These are phyloP conservation scores for Onygena corvina DNA, from an alignment of 2,329 filamentous ascomycete species.

Conservation along the genomic window DNA sequence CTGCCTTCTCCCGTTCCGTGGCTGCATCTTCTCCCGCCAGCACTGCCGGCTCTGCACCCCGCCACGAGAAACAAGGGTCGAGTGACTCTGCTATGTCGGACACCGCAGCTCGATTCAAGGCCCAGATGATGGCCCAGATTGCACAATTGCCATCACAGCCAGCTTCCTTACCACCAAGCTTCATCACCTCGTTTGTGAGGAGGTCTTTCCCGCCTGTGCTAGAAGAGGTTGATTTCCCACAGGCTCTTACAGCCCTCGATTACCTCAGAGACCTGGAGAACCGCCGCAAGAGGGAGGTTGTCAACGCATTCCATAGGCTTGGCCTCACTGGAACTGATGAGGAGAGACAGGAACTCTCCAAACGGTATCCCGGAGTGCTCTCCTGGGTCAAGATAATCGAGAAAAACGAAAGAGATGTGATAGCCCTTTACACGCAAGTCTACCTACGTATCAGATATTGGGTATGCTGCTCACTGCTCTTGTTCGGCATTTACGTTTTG, in stretches of 20 bases:
- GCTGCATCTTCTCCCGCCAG: constrained; percentile 21
- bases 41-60: constrained; percentile 14
- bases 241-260: constrained; percentile 53
- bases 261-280: constrained; percentile 54
- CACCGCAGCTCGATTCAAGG: constrained; percentile 33
- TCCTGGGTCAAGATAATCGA: constrained; percentile 45
- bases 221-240: constrained; percentile 50
- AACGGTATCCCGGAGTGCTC: constrained; percentile 43
- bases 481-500: constrained; percentile 13
- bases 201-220: constrained; percentile 47
- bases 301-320: constrained; percentile 43
- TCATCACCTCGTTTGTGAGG: constrained; percentile 51
- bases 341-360: constrained; percentile 38
- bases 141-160: constrained; percentile 48
- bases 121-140: constrained; percentile 40
- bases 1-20: constrained; percentile 23
- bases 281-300: constrained; percentile 47
- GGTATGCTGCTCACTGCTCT: constrained; percentile 34
- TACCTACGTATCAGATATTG: constrained; percentile 52
- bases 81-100: constrained; percentile 19
- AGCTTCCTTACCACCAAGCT: constrained; percentile 49
- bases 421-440: constrained; percentile 48
- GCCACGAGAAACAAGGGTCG: constrained; percentile 19
- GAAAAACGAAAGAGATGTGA: constrained; percentile 40
- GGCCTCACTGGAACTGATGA: constrained; percentile 40